Evolutionary conservation across 169 alveolate species (phyloP).

Genomic region (Babesia caballi): DNA sequence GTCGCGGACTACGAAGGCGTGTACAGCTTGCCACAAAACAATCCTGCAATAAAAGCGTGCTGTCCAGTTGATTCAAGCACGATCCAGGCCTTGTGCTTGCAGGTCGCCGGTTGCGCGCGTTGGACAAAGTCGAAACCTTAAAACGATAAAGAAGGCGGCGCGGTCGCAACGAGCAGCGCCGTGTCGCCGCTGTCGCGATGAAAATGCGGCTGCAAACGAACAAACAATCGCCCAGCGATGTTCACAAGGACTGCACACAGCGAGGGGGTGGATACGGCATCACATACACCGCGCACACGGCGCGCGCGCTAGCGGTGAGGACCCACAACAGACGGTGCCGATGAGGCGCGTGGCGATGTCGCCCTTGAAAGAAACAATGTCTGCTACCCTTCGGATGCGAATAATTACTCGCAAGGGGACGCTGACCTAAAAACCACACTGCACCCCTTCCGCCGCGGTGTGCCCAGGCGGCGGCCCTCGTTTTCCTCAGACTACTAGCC

Average conservation of each 20-base stretch:
- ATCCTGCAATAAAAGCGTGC: too few relatives aligned
- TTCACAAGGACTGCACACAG: constrained; percentile 2
- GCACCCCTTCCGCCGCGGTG: too few relatives aligned
- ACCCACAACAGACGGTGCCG: too few relatives aligned
- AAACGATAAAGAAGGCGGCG: constrained; percentile 5
- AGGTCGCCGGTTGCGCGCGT: not conserved
- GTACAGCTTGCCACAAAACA: too few relatives aligned
- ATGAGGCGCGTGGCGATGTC: too few relatives aligned
- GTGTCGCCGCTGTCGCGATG: not conserved
- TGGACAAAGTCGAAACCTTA: constrained; percentile 27
- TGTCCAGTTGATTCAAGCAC: not conserved
- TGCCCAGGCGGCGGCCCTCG: too few relatives aligned
- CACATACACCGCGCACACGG: constrained; percentile 14
- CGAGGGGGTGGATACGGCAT: not conserved
- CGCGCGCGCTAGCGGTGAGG: constrained; percentile 1
- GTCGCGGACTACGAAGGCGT: too few relatives aligned
- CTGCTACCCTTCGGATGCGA: too few relatives aligned
- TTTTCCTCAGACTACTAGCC: too few relatives aligned
- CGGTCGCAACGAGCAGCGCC: not conserved
- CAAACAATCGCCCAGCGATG: constrained; percentile 4
- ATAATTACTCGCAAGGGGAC: too few relatives aligned
- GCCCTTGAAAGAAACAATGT: too few relatives aligned
- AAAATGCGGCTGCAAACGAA: not conserved
- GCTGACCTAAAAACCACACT: too few relatives aligned
- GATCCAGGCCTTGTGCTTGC: not conserved